Conservation (phyloP, 768 basidiomycete genomes). For the Boletus tomentosulus region DNA sequence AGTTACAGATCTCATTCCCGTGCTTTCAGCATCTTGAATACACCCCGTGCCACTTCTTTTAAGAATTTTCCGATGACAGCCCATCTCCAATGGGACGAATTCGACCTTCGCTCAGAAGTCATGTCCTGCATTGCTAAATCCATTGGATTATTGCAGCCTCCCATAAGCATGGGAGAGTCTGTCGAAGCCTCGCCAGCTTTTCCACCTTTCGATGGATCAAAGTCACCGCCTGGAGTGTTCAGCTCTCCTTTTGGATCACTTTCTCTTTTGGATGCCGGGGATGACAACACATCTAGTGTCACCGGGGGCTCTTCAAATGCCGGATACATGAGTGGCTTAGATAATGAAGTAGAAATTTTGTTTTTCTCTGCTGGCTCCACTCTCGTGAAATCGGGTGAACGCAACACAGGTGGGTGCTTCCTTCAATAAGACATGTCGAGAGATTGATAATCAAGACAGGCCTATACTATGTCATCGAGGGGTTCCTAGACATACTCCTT, state of each 20-base stretch:
- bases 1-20: conserved; percentile 42
- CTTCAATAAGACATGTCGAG: not conserved
- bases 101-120: conserved; percentile 93
- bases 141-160: conserved; percentile 88
- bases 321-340: conserved; percentile 72
- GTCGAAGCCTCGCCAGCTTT: conserved; percentile 63
- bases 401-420: conserved; percentile 64
- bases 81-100: conserved; percentile 55
- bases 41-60: conserved; percentile 40
- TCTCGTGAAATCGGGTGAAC: conserved; percentile 85
- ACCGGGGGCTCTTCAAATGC: conserved; percentile 54
- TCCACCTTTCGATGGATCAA: conserved; percentile 42
- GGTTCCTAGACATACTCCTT: conserved; percentile 88
- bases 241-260: conserved; percentile 70
- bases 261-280: conserved; percentile 65
- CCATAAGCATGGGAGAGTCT: conserved; percentile 65
- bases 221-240: conserved; percentile 36
- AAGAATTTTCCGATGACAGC: conserved; percentile 23
- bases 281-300: conserved; percentile 62
- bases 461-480: conserved; percentile 93
- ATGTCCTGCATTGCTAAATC: conserved; percentile 98
- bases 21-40: conserved; percentile 47
- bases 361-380: conserved; percentile 86
- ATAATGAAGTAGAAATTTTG: conserved; percentile 95
- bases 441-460: conserved; percentile 37